Conservation (phyloP, 805 yeast genomes). For the Scheffersomyces stipitis region DNA sequence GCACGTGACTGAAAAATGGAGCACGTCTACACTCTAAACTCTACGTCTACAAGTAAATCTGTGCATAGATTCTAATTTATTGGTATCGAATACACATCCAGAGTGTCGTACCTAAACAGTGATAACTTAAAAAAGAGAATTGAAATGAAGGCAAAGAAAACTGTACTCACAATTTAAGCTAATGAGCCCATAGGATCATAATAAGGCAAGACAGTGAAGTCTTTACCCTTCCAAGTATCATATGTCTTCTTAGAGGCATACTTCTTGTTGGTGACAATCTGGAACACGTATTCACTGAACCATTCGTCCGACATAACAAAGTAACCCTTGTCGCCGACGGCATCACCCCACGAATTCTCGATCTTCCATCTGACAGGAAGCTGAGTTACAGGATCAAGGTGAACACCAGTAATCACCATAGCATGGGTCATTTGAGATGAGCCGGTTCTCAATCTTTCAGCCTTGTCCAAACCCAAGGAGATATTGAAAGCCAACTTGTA, state of each 20-base stretch:
- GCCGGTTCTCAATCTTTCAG: conserved; percentile 66
- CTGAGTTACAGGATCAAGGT: conserved; percentile 53
- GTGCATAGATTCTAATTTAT: no score
- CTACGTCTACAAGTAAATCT: no score
- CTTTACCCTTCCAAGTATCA: conserved; percentile 34
- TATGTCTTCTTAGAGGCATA: conserved; percentile 38
- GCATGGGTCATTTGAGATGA: conserved; percentile 89
- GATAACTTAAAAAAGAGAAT: no score
- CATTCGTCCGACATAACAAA: conserved; percentile 44
- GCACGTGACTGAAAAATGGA: no score
- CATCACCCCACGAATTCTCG: conserved; percentile 46
- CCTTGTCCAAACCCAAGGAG: conserved; percentile 53
- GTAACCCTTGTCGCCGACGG: conserved; percentile 41
- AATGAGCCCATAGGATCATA: conserved; percentile 46
- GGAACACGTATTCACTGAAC: conserved; percentile 45
- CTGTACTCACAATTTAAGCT: conserved; percentile 31
- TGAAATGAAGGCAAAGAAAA: no score
- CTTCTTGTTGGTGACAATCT: conserved; percentile 37
- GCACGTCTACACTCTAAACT: no score
- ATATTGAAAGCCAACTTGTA: conserved; percentile 57
- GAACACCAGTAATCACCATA: conserved; percentile 81
- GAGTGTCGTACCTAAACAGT: no score
- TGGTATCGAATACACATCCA: no score
- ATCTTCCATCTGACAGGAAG: conserved; percentile 44
- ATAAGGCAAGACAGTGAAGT: conserved; percentile 34